Percentiles rank a stretch among this genome's conserved stretches.
These are phyloP conservation scores for Jamesozyma rosinii DNA, from an alignment of 805 yeast genomes.

Conservation along the genomic window DNA sequence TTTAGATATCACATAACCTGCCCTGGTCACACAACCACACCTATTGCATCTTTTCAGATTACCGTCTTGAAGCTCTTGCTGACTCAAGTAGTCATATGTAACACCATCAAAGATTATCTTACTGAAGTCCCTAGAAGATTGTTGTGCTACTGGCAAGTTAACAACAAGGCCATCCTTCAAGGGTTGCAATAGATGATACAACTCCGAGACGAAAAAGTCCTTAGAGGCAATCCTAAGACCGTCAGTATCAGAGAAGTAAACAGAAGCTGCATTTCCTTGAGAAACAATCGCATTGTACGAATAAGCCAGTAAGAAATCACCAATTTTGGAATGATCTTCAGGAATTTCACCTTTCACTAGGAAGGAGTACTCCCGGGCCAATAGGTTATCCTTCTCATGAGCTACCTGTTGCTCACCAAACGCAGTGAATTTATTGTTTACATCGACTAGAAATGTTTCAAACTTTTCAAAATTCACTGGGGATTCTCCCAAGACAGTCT, in stretches of 20 bases:
- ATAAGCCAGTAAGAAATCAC: conserved; percentile 22
- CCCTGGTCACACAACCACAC: conserved; percentile 42
- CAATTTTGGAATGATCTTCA: conserved; percentile 27
- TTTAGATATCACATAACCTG: conserved; percentile 26
- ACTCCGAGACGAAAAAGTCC: conserved; percentile 26
- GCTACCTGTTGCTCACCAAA: conserved; percentile 26
- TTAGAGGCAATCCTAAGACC: conserved; percentile 24
- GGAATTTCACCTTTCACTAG: conserved; percentile 57
- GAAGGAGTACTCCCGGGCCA: conserved; percentile 31
- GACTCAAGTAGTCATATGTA: conserved; percentile 24
- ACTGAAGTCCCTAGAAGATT: conserved; percentile 30
- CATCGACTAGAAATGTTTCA: conserved; percentile 53
- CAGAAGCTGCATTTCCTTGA: conserved; percentile 22
- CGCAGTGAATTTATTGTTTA: conserved; percentile 33
- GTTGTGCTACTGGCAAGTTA: conserved; percentile 33
- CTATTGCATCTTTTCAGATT: conserved; percentile 41
- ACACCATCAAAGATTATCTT: conserved; percentile 29
- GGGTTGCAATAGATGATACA: conserved; percentile 32
- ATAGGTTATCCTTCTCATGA: conserved; percentile 3
- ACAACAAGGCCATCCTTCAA: conserved; percentile 34
- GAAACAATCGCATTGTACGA: conserved; percentile 25
- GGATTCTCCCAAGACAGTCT: conserved; percentile 31
- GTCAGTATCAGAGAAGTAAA: conserved; percentile 26
- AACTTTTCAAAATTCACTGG: conserved; percentile 49
- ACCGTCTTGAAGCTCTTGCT: conserved; percentile 13